Evolutionary conservation across 2,329 filamentous ascomycete genomes (phyloP), one percentile per base, ranked within the genome.

Genomic region (Clathrospora elynae): DNA sequence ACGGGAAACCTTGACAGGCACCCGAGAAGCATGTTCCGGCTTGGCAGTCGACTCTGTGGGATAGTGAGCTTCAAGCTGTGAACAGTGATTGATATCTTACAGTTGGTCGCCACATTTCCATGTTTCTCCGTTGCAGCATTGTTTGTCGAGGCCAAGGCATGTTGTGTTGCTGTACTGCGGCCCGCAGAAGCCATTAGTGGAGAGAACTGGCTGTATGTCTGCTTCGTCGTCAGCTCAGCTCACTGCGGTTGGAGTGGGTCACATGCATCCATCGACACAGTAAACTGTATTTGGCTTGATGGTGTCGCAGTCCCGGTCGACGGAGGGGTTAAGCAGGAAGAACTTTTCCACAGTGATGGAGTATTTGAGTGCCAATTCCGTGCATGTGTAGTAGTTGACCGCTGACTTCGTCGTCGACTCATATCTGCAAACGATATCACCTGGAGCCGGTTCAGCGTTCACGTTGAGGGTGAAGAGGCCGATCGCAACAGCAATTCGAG

Each of bases 1-100:
- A 37, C 19, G 29, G 19, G 18, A 34, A 57, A 11, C 68, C 68
- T 3, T 8, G 8, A 44, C 68, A 72, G 6, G 29, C 37, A 20
- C 67, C 70, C 22, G 66, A 59, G 44, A 63, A 70, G 51, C 68
- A 71, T 23, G 55, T 70, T 12, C 26, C 26, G 26, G 9, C 36
- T 12, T 54, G 51, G 45, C 67, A 71, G 42, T 70, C 66, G 9
- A 51, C 56, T 9, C 66, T 68, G 29, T 6, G 4, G 8, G 8
- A 29, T 35, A 14, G n/a, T n/a, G 29, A 33, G 20, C 20, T 10
- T 23, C 20, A 23, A 10, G 20, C 10, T 10, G 20, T 23, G 20
- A 23, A 23, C 20, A 23, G 20, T 6, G 20, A 6, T 23, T 23
- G 20, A 23, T 46, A 46, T 16, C n/a, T 38, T 10, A 38, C 25